Evolutionary conservation across 2,329 filamentous ascomycete genomes (phyloP).

Genomic region (Phaeosphaeriaceae sp.): DNA sequence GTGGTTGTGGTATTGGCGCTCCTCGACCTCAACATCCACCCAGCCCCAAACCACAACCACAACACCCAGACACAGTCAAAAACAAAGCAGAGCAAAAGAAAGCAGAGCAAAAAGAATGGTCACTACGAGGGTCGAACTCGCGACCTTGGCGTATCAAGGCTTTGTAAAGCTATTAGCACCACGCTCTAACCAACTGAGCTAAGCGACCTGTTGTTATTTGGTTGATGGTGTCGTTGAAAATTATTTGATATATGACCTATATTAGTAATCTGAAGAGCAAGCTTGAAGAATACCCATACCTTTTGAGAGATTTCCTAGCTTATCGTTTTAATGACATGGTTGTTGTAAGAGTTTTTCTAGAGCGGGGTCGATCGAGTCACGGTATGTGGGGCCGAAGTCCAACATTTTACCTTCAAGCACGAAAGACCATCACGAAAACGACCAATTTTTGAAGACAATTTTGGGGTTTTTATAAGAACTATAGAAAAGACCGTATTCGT

Average conservation of each 20-base stretch:
- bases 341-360: background rate
- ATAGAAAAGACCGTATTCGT: too few species aligned
- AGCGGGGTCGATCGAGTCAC: background rate
- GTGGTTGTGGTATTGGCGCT: background rate
- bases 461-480: too few species aligned
- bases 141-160: conserved; percentile 9
- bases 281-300: background rate
- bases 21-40: background rate
- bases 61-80: background rate
- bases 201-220: conserved; percentile 6
- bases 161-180: conserved; percentile 7
- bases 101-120: conserved; percentile 13
- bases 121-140: conserved; percentile 25
- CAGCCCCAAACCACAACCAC: background rate
- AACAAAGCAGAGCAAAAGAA: conserved; percentile 1
- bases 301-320: background rate
- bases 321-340: background rate
- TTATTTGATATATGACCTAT: background rate
- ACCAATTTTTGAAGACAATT: too few species aligned
- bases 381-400: background rate
- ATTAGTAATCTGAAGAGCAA: background rate
- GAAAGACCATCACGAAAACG: background rate
- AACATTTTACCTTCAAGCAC: background rate
- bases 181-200: conserved; percentile 13
- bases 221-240: background rate